These are phyloP conservation scores for Fusarium solani-melongenae DNA, from an alignment of 2,329 filamentous ascomycete species.

Conservation along the genomic window DNA sequence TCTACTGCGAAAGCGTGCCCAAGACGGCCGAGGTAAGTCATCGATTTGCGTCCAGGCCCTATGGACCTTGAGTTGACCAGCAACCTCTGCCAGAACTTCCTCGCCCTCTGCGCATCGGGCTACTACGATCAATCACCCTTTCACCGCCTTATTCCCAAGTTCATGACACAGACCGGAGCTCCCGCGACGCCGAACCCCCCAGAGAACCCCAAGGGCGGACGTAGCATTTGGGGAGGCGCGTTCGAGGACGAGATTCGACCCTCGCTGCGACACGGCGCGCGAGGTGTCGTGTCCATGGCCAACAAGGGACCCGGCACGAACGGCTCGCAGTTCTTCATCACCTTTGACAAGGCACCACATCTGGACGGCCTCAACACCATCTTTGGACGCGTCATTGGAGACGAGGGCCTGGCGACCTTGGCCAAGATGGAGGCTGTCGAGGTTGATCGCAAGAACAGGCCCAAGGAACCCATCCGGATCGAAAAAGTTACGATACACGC, in stretches of 20 bases:
- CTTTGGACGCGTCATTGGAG: slow-evolving; percentile 79
- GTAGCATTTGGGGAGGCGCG: slow-evolving; percentile 77
- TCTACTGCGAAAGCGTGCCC: slow-evolving; percentile 95
- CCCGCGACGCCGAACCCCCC: slow-evolving; percentile 63
- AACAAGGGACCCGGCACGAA: slow-evolving; percentile 81
- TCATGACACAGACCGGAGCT: slow-evolving; percentile 83
- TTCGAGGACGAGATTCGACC: slow-evolving; percentile 88
- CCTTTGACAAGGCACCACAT: slow-evolving; percentile 81
- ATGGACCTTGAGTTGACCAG: slow-evolving; percentile 15
- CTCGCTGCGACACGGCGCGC: slow-evolving; percentile 72
- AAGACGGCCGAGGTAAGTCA: slow-evolving; percentile 82
- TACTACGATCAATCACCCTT: slow-evolving; percentile 82
- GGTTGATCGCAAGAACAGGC: slow-evolving; percentile 82
- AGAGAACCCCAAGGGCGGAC: slow-evolving; percentile 73
- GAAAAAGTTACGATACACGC: slow-evolving; percentile 80
- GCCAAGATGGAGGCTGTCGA: slow-evolving; percentile 77
- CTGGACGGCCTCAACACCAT: slow-evolving; percentile 87
- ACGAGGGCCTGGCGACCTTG: slow-evolving; percentile 72
- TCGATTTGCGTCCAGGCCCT: neutral
- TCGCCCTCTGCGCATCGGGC: slow-evolving; percentile 83
- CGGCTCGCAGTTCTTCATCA: slow-evolving; percentile 84
- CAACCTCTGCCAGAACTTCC: slow-evolving; percentile 75
- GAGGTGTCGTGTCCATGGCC: slow-evolving; percentile 81
- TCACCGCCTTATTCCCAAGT: slow-evolving; percentile 82
- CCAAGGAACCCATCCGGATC: slow-evolving; percentile 74